Evolutionary conservation across 257 asterid genomes (phyloP), one percentile per base, ranked within the genome.

Genomic region (Echites panduratus): DNA sequence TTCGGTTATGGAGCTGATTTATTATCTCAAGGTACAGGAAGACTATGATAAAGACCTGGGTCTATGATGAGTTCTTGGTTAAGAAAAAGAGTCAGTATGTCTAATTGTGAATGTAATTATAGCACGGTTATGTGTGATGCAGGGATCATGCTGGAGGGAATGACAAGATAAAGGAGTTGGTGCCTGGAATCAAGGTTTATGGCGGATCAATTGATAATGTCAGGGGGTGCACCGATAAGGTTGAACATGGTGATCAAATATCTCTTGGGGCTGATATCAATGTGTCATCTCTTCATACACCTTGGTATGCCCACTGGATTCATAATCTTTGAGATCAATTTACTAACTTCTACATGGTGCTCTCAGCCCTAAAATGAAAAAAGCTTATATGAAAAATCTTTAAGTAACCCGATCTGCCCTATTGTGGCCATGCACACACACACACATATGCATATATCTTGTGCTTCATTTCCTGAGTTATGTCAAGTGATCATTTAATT

Each of bases 71-170:
- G 3, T 32, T 1, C 38, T 32, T 32, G 38, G 38, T 32, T 32
- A 1, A 3, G 38, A 32, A 32, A 32, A 32, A 32, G 38, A 32
- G 3, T 32, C 3, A 32, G 38, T 3, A 32, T 32, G 38, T 32
- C 38, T 32, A 32, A 32, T 41, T 41, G 4, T 41, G 7, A 4
- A 2, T 41, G 45, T 41, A 14, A 44, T 24, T 26, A 41, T 67
- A 12, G 29, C n/a, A 11, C 29, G 54, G 71, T 6, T 66, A 43
- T 68, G 38, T 45, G 7, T 17, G 38, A 11, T 19, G 29, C 73
- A 94, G 98, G 99, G 97, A 94, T 84, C 99, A 92, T 85, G 97
- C 99, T 74, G 98, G 98, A 81, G 99, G 99, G 29, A 89, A 94
- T 78, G 97, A 89, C 70, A 87, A 90, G 87, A 83, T 94, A 77